Conservation (phyloP, 2,329 filamentous ascomycete species). For the Dactylellina haptotyla region DNA sequence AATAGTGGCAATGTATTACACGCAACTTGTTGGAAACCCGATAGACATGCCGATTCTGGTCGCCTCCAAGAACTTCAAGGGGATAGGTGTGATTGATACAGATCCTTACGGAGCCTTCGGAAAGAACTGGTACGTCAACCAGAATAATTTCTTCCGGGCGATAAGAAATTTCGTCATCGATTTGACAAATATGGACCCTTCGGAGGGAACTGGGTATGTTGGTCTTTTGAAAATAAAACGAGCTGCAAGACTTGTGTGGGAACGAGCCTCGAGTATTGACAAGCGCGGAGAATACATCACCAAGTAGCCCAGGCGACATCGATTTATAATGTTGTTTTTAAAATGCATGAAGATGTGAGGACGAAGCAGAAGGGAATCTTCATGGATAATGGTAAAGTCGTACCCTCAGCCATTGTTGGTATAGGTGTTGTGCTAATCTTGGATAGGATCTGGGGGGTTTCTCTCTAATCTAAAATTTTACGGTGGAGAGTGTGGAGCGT, state of each 20-base stretch:
- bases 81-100: constrained; percentile 89
- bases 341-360: constrained; percentile 56
- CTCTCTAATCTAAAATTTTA: constrained; percentile 85
- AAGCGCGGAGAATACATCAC: constrained; percentile 70
- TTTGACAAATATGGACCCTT: constrained; percentile 71
- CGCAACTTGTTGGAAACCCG: constrained; percentile 84
- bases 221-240: constrained; percentile 4
- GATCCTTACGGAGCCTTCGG: constrained; percentile 81
- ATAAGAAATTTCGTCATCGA: constrained; percentile 85
- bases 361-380: constrained; percentile 67
- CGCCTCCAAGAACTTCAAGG: constrained; percentile 75
- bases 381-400: constrained; percentile 68
- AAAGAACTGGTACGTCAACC: constrained; percentile 85
- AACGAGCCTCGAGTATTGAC: constrained; percentile 70
- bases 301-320: constrained; percentile 73
- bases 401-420: background rate
- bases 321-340: constrained; percentile 70
- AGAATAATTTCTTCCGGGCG: constrained; percentile 85
- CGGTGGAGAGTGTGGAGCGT: constrained; percentile 75
- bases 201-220: constrained; percentile 62
- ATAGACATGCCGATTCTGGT: constrained; percentile 72
- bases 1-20: constrained; percentile 89
- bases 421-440: background rate
- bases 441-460: constrained; percentile 76
- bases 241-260: constrained; percentile 70